Conservation (phyloP, 257 asterid species). For the Eustoma russellianum region DNA sequence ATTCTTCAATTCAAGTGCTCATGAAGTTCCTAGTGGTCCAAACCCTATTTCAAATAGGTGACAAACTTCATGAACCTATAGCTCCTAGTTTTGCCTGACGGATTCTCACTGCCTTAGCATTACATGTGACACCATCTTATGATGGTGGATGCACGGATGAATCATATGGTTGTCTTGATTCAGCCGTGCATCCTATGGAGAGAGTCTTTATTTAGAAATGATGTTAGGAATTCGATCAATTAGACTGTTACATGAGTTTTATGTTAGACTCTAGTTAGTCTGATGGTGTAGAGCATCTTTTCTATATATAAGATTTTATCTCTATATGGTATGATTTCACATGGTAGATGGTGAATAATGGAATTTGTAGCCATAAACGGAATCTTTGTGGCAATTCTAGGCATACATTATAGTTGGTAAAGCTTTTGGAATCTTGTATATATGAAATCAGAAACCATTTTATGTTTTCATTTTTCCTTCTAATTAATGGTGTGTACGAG, state of each 20-base stretch:
- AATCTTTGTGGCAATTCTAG: conserved; percentile 3
- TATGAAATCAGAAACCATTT: not conserved
- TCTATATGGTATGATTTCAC: no score
- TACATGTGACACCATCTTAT: no score
- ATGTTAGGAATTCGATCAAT: not conserved
- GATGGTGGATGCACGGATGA: no score
- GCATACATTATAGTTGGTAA: not conserved
- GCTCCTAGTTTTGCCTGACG: no score
- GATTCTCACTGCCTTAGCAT: no score
- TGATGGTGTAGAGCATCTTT: no score
- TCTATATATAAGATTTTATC: no score
- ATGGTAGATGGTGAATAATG: no score
- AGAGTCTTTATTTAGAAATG: not conserved
- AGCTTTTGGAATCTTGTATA: not conserved
- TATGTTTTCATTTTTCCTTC: conserved; percentile 6
- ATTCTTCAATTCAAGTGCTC: conserved; percentile 33
- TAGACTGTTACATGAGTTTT: conserved; percentile 7
- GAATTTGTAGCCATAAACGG: no score
- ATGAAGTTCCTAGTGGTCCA: conserved; percentile 78
- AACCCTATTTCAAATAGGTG: conserved; percentile 59
- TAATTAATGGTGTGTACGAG: conserved; percentile 19
- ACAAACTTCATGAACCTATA: not conserved
- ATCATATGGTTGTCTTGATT: not conserved
- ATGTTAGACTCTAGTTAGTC: no score
- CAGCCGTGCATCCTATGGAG: not conserved